Percentiles rank a stretch among this genome's conserved stretches.
Conservation (phyloP, 2,329 filamentous ascomycete genomes). For the Salinomyces thailandicus region DNA sequence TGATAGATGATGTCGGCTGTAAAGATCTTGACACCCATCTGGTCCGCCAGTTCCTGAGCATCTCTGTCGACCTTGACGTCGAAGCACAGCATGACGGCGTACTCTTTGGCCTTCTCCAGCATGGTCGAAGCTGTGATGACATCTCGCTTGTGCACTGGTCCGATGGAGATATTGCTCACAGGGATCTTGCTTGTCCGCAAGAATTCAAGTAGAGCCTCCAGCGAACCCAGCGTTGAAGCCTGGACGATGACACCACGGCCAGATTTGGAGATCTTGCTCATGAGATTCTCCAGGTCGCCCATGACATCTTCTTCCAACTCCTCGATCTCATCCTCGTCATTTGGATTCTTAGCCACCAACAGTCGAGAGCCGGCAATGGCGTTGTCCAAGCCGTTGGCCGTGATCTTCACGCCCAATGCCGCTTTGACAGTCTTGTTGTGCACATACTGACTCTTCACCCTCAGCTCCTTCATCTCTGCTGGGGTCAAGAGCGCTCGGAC, state of each 20-base stretch:
- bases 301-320: slow-evolving; percentile 96
- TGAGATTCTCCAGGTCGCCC: slow-evolving; percentile 80
- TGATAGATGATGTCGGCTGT: slow-evolving; percentile 99
- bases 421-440: slow-evolving; percentile 99
- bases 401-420: slow-evolving; percentile 96
- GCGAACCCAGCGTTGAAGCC: slow-evolving; percentile 90
- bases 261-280: slow-evolving; percentile 82
- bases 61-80: slow-evolving; percentile 99
- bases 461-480: slow-evolving; percentile 82
- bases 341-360: slow-evolving; percentile 85
- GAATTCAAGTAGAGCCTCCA: slow-evolving; percentile 94
- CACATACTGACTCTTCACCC: slow-evolving; percentile 90
- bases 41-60: slow-evolving; percentile 78
- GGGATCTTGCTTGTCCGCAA: slow-evolving; percentile 92
- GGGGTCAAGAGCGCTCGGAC: slow-evolving; percentile 90
- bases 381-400: slow-evolving; percentile 85
- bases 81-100: slow-evolving; percentile 98
- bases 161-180: slow-evolving; percentile 92
- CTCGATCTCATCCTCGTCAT: slow-evolving; percentile 65
- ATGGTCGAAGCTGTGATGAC: slow-evolving; percentile 90
- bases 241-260: slow-evolving; percentile 94
- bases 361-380: slow-evolving; percentile 94
- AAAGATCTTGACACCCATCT: slow-evolving; percentile 94
- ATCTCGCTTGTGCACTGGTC: slow-evolving; percentile 94
- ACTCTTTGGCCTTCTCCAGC: slow-evolving; percentile 90